A percentile compares a stretch with the other conserved stretches of the same genome.
phyloP scores from a whole-genome alignment of 1,139 yeast species.

The Pichia sp. region DNA sequence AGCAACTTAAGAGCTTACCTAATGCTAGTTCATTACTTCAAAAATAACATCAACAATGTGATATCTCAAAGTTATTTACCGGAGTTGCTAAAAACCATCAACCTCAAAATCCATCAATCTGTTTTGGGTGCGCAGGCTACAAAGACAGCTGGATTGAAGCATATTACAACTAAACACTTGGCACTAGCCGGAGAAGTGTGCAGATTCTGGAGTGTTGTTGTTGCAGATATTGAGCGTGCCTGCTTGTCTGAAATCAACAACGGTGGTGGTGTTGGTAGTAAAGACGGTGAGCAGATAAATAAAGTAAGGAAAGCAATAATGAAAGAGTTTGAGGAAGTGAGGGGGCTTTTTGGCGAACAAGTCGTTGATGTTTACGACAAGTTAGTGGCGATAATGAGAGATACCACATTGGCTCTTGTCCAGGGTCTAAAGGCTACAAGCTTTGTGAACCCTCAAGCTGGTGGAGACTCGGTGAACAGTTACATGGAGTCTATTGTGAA shows the following conservation, averaged over 20 bases:
- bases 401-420: constrained; percentile 40
- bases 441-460: background rate
- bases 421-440: constrained; percentile 1
- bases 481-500: constrained; percentile 67
- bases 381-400: constrained; percentile 66
- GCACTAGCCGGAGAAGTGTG: constrained; percentile 63
- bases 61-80: constrained; percentile 34
- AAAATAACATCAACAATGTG: constrained; percentile 27
- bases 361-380: constrained; percentile 64
- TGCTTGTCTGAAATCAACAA: constrained; percentile 12
- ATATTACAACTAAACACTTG: constrained; percentile 70
- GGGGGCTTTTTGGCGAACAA: constrained; percentile 48
- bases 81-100: constrained; percentile 50
- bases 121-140: constrained; percentile 78
- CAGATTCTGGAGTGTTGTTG: constrained; percentile 19
- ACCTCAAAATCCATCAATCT: constrained; percentile 55
- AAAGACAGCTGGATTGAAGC: constrained; percentile 67
- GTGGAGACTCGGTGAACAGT: constrained; percentile 25
- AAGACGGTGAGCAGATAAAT: background rate
- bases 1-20: constrained; percentile 45
- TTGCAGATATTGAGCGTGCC: constrained; percentile 11
- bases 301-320: constrained; percentile 6
- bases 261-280: background rate
- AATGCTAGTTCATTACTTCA: constrained; percentile 46
- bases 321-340: constrained; percentile 37